phyloP scores from a whole-genome alignment of 352 stramenopile species.

The Phytophthora vignae region DNA sequence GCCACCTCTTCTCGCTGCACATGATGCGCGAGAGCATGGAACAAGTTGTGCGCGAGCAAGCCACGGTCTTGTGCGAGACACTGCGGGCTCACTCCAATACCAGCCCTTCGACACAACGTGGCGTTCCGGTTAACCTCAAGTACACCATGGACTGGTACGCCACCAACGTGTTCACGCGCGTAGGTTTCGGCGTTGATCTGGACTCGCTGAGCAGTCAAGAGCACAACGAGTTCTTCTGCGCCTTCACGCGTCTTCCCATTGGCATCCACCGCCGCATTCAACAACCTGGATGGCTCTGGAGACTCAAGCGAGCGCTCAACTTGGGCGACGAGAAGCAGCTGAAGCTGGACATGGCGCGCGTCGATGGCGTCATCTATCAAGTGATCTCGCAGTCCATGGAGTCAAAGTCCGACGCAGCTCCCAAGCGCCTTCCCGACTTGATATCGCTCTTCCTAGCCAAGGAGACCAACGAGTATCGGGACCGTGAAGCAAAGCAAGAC shows the following conservation, averaged over 20 bases:
- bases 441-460: conserved; percentile 56
- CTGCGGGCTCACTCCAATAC: conserved; percentile 26
- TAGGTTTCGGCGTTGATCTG: conserved; percentile 72
- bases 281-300: conserved; percentile 60
- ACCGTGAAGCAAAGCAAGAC: conserved; percentile 16
- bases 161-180: conserved; percentile 74
- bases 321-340: conserved; percentile 49
- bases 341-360: conserved; percentile 37
- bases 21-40: conserved; percentile 67
- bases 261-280: conserved; percentile 50
- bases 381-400: conserved; percentile 54
- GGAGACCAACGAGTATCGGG: conserved; percentile 42
- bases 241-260: conserved; percentile 44
- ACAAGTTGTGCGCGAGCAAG: conserved; percentile 46
- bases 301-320: conserved; percentile 39
- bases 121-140: conserved; percentile 41
- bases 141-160: conserved; percentile 57
- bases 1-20: conserved; percentile 86
- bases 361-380: conserved; percentile 54
- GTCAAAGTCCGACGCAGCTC: conserved; percentile 24
- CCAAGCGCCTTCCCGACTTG: conserved; percentile 32
- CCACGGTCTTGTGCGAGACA: conserved; percentile 38
- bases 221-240: conserved; percentile 40
- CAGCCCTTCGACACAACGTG: neutral
- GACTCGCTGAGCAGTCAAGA: conserved; percentile 39